A percentile compares a stretch with the other conserved stretches of the same genome.
phyloP scores from a whole-genome alignment of 2,329 filamentous ascomycete species.

The Colletotrichum camelliae region DNA sequence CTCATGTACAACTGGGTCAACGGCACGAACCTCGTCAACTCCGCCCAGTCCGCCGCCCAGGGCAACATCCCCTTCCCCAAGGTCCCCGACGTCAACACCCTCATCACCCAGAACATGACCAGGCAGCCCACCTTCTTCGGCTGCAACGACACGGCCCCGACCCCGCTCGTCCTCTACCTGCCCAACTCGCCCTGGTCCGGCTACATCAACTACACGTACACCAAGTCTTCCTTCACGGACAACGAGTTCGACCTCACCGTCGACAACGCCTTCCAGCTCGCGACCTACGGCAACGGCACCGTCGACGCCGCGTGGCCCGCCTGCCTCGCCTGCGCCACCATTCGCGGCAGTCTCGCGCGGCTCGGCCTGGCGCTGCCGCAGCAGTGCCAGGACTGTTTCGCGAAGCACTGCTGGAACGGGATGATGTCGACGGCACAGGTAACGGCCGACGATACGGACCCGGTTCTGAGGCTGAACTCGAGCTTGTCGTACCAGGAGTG shows the following conservation, averaged over 20 bases:
- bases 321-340: conserved; percentile 82
- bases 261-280: conserved; percentile 78
- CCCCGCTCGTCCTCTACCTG: conserved; percentile 31
- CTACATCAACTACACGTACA: conserved; percentile 31
- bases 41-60: conserved; percentile 21
- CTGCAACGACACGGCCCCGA: conserved; percentile 25
- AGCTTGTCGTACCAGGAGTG: conserved; percentile 26
- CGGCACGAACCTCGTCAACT: conserved; percentile 29
- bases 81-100: conserved; percentile 30
- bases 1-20: conserved; percentile 29
- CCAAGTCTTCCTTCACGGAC: conserved; percentile 26
- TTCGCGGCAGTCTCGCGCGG: conserved; percentile 69
- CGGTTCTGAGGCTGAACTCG: conserved; percentile 24
- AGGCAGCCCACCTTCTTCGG: conserved; percentile 33
- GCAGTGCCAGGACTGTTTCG: conserved; percentile 30
- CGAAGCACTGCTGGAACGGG: conserved; percentile 31
- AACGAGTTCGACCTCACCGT: conserved; percentile 27
- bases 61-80: conserved; percentile 31
- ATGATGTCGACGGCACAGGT: conserved; percentile 12
- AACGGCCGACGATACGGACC: conserved; percentile 22
- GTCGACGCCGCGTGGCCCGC: conserved; percentile 73
- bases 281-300: conserved; percentile 78
- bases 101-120: conserved; percentile 28
- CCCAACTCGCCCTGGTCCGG: conserved; percentile 33
- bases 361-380: conserved; percentile 20